Conservation (phyloP, 2,329 filamentous ascomycete genomes). For the Coniochaeta sp. region DNA sequence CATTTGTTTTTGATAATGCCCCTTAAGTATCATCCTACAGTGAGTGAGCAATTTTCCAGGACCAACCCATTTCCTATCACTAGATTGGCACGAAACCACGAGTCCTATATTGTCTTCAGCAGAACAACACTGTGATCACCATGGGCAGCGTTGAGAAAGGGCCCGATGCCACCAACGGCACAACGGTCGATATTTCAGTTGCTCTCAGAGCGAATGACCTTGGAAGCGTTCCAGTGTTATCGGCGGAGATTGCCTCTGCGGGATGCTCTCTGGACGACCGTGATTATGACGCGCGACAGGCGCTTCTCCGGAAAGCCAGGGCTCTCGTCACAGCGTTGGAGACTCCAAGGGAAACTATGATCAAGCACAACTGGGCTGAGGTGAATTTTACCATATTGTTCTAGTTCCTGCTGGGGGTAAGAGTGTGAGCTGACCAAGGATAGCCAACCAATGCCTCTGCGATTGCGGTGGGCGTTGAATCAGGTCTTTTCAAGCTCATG, state of each 20-base stretch:
- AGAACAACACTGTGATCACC: not conserved
- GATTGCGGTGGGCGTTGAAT: conserved; percentile 18
- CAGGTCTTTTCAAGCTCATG: conserved; percentile 27
- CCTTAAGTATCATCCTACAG: too few relatives aligned
- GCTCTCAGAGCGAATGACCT: conserved; percentile 8
- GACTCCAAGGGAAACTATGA: conserved; percentile 39
- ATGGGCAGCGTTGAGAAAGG: not conserved
- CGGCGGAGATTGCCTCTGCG: conserved; percentile 7
- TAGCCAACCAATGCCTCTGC: conserved; percentile 2
- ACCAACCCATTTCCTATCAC: not conserved
- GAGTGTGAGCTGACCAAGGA: not conserved
- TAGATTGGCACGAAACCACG: not conserved
- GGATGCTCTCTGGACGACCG: not conserved
- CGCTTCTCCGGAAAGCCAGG: conserved; percentile 26
- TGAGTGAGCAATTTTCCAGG: not conserved
- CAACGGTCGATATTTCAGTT: conserved; percentile 3
- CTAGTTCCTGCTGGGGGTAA: not conserved
- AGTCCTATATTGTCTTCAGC: not conserved
- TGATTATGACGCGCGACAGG: conserved; percentile 15
- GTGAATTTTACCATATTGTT: conserved; percentile 10
- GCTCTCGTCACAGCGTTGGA: conserved; percentile 27
- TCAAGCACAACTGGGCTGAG: conserved; percentile 37
- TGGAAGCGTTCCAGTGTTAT: conserved; percentile 3
- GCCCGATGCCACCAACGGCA: not conserved
- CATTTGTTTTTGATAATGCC: not conserved